Evolutionary conservation across 2,329 filamentous ascomycete species (phyloP).

Genomic region (Fusarium miscanthi): DNA sequence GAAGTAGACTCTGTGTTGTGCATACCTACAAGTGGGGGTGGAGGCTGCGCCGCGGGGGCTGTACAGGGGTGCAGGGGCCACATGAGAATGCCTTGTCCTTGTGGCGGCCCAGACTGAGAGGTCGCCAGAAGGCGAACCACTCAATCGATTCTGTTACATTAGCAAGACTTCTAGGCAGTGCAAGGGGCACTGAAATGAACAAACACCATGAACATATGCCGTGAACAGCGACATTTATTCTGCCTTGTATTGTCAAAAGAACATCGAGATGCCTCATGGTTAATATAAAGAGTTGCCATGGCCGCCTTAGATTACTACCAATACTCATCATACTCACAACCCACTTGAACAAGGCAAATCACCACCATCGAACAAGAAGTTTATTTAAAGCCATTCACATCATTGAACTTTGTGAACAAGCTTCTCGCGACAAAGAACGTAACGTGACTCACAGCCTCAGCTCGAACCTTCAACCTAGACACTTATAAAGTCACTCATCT

Average conservation of each 20-base stretch:
- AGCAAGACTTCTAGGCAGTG: neutral
- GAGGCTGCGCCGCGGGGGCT: neutral
- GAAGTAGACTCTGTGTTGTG: neutral
- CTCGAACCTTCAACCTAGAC: neutral
- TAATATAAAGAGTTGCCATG: neutral
- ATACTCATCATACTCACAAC: neutral
- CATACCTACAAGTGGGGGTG: neutral
- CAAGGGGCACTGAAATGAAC: neutral
- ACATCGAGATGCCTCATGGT: neutral
- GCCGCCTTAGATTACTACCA: neutral
- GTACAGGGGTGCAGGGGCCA: neutral
- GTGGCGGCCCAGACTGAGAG: neutral
- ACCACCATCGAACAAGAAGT: slow-evolving; percentile 1
- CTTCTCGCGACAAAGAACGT: neutral
- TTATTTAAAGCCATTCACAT: neutral
- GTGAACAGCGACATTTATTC: neutral
- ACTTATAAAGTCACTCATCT: neutral
- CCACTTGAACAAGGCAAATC: neutral
- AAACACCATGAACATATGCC: neutral
- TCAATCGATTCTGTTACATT: neutral
- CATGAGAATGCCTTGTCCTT: neutral
- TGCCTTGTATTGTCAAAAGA: neutral
- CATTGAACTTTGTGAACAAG: neutral
- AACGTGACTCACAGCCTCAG: neutral
- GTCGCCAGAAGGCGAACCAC: neutral